These are phyloP conservation scores for Tilletia setariae DNA, from an alignment of 1,284 basidiomycete species.

Conservation along the genomic window DNA sequence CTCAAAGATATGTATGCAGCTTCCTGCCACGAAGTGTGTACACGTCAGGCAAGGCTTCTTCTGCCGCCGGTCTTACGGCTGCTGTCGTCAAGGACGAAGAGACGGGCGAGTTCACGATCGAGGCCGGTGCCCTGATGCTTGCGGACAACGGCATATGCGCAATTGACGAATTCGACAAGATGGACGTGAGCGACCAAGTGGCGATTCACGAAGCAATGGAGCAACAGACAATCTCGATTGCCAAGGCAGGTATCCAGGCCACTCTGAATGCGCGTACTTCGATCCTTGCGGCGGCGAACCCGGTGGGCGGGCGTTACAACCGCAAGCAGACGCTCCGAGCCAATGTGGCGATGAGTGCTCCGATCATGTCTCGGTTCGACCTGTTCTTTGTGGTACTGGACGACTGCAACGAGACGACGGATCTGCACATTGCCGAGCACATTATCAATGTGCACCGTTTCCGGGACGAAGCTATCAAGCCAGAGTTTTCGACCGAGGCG, in stretches of 20 bases:
- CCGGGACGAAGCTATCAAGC: conserved; percentile 87
- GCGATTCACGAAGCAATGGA: conserved; percentile 99
- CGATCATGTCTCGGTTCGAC: conserved; percentile 99
- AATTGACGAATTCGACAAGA: conserved; percentile 99
- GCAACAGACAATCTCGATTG: conserved; percentile 99
- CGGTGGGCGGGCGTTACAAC: conserved; percentile 92
- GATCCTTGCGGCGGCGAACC: conserved; percentile 96
- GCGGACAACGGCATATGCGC: conserved; percentile 99
- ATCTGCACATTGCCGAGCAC: conserved; percentile 89
- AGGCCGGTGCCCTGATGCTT: conserved; percentile 91
- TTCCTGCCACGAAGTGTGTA: conserved; percentile 98
- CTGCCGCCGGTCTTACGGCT: conserved; percentile 96
- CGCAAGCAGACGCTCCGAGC: conserved; percentile 85
- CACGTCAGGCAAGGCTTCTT: conserved; percentile 97
- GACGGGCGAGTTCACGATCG: conserved; percentile 98
- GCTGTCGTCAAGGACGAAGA: conserved; percentile 98
- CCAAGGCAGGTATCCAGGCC: conserved; percentile 97
- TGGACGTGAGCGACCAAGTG: conserved; percentile 97
- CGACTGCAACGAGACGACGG: conserved; percentile 90
- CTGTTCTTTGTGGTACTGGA: conserved; percentile 98
- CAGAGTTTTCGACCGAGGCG: conserved; percentile 94
- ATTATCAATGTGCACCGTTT: conserved; percentile 97
- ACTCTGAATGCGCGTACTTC: conserved; percentile 97
- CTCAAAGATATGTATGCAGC: conserved; percentile 85
- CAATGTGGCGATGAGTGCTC: conserved; percentile 98